Base-by-base conservation (phyloP, 2,329 filamentous ascomycete genomes). In the Colletotrichum tofieldiae region DNA sequence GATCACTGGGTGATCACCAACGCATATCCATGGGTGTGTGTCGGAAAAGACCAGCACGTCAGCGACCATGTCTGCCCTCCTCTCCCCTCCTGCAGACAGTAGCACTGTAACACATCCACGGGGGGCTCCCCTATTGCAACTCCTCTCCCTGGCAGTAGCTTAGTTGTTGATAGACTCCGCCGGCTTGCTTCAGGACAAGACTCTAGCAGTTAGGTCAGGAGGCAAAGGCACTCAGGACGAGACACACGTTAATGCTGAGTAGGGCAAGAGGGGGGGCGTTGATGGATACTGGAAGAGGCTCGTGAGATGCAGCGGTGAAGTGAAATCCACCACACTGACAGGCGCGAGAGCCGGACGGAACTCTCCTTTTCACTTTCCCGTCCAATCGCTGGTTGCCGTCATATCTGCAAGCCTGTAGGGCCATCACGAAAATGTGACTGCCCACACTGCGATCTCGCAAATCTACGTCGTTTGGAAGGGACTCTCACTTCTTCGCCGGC, bases 1-100 rank as follows among this genome's bases (percentile, higher is more conserved):
- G 71, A 73, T 73, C 71, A 73, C 67, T 73, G 54, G 71, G 52
- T 66, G 71, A 73, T 73, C 67, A 73, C 55, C 67, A 59, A 45
- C 59, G 69, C 69, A 72, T 72, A 52, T 54, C 45, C 45, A 60
- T 52, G 59, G 69, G 69, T 51, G 58, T 51, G 58, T 45, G 67
- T 41, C 29, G 64, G 45, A 52, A 41, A n/a, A 51, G 66, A 51
- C 26, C 45, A 68, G 65, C 65, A 72, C 65, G 69, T 72, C 69
- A 72, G 67, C 65, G 52, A 55, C 65, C 32, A 62, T 49, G n/a
- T 16, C 35, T 45, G 16, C 45, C 18, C 54, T 26, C 60, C 32
- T 49, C 23, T 37, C 39, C 54, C 49, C 32, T 71, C 63, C 55
- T 43, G 43, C 43, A 62, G 65, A 37, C 51, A 37, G 51, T 35